A percentile compares a stretch with the other conserved stretches of the same genome.
Evolutionary conservation across 306 rosid genomes (phyloP).

Genomic region (Malus sieversii): DNA sequence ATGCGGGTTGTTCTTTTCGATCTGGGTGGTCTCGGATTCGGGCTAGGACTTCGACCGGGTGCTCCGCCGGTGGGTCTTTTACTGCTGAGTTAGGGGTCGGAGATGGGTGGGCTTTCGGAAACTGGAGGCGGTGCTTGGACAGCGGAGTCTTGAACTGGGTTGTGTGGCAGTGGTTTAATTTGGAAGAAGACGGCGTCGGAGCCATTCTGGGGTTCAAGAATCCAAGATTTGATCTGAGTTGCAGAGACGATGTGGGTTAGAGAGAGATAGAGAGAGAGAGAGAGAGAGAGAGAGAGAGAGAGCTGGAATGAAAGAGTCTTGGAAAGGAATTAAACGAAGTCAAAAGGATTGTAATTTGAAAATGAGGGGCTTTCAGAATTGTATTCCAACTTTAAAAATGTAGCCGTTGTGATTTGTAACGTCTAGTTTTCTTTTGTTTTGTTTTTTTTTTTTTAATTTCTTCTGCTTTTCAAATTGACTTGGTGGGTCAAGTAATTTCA

Average conservation of each 20-base stretch:
- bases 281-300: slow-evolving; percentile 11
- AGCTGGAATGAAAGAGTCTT: slow-evolving; percentile 1
- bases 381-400: slow-evolving; percentile 29
- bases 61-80: slow-evolving; percentile 57
- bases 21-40: slow-evolving; percentile 89
- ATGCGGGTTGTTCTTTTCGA: slow-evolving; percentile 56
- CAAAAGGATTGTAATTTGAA: slow-evolving; percentile 3
- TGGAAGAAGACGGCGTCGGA: slow-evolving; percentile 87
- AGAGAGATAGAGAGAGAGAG: neutral
- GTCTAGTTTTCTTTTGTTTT: slow-evolving; percentile 16
- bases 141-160: slow-evolving; percentile 61
- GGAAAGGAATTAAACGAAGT: slow-evolving; percentile 3
- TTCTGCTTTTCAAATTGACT: neutral
- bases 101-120: slow-evolving; percentile 47
- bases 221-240: neutral
- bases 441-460: neutral
- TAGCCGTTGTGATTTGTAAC: slow-evolving; percentile 79
- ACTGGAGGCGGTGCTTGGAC: slow-evolving; percentile 75
- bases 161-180: slow-evolving; percentile 41
- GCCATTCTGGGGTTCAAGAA: slow-evolving; percentile 56
- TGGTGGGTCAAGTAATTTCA: neutral
- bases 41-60: slow-evolving; percentile 85
- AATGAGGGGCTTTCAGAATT: neutral
- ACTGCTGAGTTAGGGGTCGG: slow-evolving; percentile 47
- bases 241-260: neutral